Evolutionary conservation across 192 early-diverging fungal genomes (phyloP).

Genomic region (Globomyces pollinis-pini): DNA sequence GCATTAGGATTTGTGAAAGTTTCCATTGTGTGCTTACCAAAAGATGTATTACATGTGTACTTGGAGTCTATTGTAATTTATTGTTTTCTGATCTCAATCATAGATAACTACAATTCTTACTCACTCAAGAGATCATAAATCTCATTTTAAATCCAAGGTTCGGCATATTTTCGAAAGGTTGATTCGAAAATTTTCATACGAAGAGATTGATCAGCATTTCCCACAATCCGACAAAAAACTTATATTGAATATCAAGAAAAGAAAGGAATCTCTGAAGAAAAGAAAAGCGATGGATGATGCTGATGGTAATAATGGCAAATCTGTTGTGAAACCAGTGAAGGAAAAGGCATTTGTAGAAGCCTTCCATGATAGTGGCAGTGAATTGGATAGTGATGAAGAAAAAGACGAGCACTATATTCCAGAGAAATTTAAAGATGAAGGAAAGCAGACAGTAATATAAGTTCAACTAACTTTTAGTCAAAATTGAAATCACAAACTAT

Average conservation of each 20-base stretch:
- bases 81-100: neutral
- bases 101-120: slow-evolving; percentile 55
- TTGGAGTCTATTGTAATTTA: slow-evolving; percentile 61
- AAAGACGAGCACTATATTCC: slow-evolving; percentile 44
- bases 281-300: slow-evolving; percentile 45
- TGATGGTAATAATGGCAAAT: neutral
- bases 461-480: slow-evolving; percentile 1
- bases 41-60: slow-evolving; percentile 59
- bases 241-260: slow-evolving; percentile 86
- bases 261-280: slow-evolving; percentile 75
- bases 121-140: slow-evolving; percentile 80
- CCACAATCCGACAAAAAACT: slow-evolving; percentile 86
- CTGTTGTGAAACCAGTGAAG: slow-evolving; percentile 29
- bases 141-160: slow-evolving; percentile 83
- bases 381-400: slow-evolving; percentile 54
- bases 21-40: slow-evolving; percentile 66
- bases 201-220: slow-evolving; percentile 66
- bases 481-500: slow-evolving; percentile 12
- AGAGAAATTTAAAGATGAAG: slow-evolving; percentile 30
- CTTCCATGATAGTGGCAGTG: slow-evolving; percentile 87
- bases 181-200: slow-evolving; percentile 74
- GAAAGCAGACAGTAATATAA: slow-evolving; percentile 5
- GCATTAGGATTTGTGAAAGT: slow-evolving; percentile 94
- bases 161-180: slow-evolving; percentile 90
- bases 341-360: slow-evolving; percentile 67